These are phyloP conservation scores for Starmera dryadoides DNA, from an alignment of 805 yeast genomes.

Conservation along the genomic window DNA sequence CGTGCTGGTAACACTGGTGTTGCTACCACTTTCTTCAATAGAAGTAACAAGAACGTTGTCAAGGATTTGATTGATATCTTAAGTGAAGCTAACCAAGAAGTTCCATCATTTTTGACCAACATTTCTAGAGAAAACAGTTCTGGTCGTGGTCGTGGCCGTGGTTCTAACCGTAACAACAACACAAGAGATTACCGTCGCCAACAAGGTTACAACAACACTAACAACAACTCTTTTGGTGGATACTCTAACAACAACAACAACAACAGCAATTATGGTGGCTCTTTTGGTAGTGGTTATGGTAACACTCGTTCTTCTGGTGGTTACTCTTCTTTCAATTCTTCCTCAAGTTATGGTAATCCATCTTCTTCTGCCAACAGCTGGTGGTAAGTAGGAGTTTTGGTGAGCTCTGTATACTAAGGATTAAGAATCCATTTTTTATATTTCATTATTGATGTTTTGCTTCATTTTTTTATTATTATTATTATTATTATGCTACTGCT, in stretches of 20 bases:
- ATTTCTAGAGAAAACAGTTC: constrained; percentile 69
- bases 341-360: constrained; percentile 15
- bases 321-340: constrained; percentile 3
- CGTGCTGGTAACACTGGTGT: constrained; percentile 99
- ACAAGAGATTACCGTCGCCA: constrained; percentile 48
- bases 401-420: too few relatives aligned
- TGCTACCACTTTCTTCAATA: constrained; percentile 97
- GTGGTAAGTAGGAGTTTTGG: too few relatives aligned
- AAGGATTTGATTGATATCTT: constrained; percentile 83
- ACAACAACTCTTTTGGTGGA: constrained; percentile 16
- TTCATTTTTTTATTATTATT: not conserved
- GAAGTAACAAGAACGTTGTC: constrained; percentile 84
- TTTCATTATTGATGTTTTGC: not conserved
- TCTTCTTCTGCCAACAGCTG: constrained; percentile 13
- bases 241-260: not conserved
- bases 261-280: constrained; percentile 9
- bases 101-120: constrained; percentile 80
- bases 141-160: constrained; percentile 51
- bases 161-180: constrained; percentile 32
- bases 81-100: constrained; percentile 95
- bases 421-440: not conserved
- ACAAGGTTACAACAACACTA: constrained; percentile 17
- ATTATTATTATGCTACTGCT: not conserved
- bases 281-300: constrained; percentile 10
- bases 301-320: constrained; percentile 5